A percentile compares a stretch with the other conserved stretches of the same genome.
Conservation (phyloP, 2,329 filamentous ascomycete species). For the Sporothrix pallida region DNA sequence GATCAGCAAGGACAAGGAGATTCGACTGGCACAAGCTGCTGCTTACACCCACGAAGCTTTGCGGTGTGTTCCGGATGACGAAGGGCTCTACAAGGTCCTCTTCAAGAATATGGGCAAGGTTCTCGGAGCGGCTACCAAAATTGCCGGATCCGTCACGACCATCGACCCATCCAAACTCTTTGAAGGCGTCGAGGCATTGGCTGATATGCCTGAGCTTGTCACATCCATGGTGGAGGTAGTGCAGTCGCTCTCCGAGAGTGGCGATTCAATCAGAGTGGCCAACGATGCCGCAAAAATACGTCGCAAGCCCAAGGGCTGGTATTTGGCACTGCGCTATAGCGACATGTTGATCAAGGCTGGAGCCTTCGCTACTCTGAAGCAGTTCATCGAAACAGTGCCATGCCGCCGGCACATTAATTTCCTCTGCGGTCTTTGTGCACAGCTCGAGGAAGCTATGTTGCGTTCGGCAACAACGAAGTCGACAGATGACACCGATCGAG, state of each 20-base stretch:
- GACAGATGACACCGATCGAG: no score
- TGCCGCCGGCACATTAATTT: neutral
- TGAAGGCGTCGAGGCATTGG: neutral
- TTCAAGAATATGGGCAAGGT: neutral
- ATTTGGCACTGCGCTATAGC: neutral
- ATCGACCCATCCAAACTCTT: conserved; percentile 7
- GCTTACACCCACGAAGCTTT: conserved; percentile 11
- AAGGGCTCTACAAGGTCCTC: neutral
- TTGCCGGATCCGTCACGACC: neutral
- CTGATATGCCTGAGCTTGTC: neutral
- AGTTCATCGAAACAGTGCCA: neutral
- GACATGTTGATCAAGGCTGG: conserved; percentile 9
- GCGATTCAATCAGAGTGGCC: neutral
- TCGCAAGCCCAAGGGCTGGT: neutral
- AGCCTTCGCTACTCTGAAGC: neutral
- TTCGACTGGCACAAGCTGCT: neutral
- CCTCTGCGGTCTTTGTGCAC: neutral
- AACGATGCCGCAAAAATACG: neutral
- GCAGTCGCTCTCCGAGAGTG: neutral
- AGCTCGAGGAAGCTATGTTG: neutral
- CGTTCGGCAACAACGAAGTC: no score
- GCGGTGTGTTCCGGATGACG: neutral
- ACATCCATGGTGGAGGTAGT: conserved; percentile 1
- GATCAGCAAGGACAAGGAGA: neutral
- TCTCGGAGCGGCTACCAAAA: neutral